Conservation (phyloP, 2,329 filamentous ascomycete genomes). For the Hypocrella siamensis region DNA sequence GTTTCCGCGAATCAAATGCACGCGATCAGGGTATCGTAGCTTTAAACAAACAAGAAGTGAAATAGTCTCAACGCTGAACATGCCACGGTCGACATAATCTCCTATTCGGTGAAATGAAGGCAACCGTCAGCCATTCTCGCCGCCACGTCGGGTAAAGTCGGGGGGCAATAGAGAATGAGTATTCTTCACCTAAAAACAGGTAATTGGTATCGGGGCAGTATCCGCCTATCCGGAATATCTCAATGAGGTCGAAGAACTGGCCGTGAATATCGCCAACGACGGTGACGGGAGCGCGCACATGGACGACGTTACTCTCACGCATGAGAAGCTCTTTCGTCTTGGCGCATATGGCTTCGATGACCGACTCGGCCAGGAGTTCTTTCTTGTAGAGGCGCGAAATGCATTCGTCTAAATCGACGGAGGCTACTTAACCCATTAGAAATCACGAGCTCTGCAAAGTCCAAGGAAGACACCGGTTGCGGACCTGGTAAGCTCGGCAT, state of each 20-base stretch:
- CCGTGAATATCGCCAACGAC: slow-evolving; percentile 98
- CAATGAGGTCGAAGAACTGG: slow-evolving; percentile 96
- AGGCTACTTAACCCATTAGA: slow-evolving; percentile 38
- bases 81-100: slow-evolving; percentile 94
- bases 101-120: no score
- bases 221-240: slow-evolving; percentile 97
- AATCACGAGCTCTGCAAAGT: neutral
- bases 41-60: slow-evolving; percentile 95
- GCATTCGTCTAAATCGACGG: slow-evolving; percentile 96
- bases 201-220: slow-evolving; percentile 98
- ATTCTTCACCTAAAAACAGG: slow-evolving; percentile 92
- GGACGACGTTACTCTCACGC: slow-evolving; percentile 99
- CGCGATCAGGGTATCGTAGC: slow-evolving; percentile 86
- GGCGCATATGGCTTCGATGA: slow-evolving; percentile 97
- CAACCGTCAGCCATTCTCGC: no score
- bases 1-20: slow-evolving; percentile 93
- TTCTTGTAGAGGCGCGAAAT: slow-evolving; percentile 94
- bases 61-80: slow-evolving; percentile 98
- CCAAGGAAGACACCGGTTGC: slow-evolving; percentile 8
- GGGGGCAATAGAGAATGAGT: no score
- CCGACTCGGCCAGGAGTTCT: slow-evolving; percentile 89
- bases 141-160: no score
- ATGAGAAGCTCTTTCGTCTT: slow-evolving; percentile 98
- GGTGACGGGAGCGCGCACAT: slow-evolving; percentile 87
- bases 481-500: slow-evolving; percentile 44